Evolutionary conservation across 805 yeast species (phyloP), one percentile per base, ranked within the genome.

Genomic region (Metschnikowia rubicola): DNA sequence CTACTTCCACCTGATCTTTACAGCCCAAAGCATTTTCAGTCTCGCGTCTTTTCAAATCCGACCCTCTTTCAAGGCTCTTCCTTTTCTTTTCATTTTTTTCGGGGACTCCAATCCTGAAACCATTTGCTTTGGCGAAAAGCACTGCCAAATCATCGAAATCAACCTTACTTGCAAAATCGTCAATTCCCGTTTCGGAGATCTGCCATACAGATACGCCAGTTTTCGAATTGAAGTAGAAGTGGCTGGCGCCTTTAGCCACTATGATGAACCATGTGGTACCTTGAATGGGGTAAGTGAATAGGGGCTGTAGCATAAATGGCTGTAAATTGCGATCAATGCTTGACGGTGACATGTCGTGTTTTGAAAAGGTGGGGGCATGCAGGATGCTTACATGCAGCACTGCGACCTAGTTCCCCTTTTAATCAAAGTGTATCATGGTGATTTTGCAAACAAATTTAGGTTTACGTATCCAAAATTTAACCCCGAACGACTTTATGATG

Each of bases 201-300:
- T 68, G 73, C 74, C 74, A 69, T 39, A 58, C 65, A 7, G 72
- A 62, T 19, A 42, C 21, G 17, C 50, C 48, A 4, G 51, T 46
- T 1, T 21, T 42, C 11, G 44, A 33, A 50, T 68, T 59, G 48
- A 55, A 69, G 53, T 69, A 69, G 47, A 67, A 69, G 48, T 69
- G 74, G 17, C 43, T 34, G 0, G 60, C 61, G 3, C 48, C 53
- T 9, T 58, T 46, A 4, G 69, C 65, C 11, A 69, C 43, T 15
- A 68, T 59, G 10, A 69, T 48, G 36, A 58, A 55, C 73, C 73
- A 69, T 30, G 52, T 31, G 7, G 58, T 50, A 8, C 15, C 39
- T 13, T 36, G 19, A 5, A 55, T 47, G 9, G 47, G 37, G 41
- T 55, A 47, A 4, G 51, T 41, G 43, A 53, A 55, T n/a, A 53